Percentiles rank a stretch among this genome's conserved stretches.
phyloP scores from a whole-genome alignment of 345 rosid genomes.

The rapeseed (Brassica napus) region DNA sequence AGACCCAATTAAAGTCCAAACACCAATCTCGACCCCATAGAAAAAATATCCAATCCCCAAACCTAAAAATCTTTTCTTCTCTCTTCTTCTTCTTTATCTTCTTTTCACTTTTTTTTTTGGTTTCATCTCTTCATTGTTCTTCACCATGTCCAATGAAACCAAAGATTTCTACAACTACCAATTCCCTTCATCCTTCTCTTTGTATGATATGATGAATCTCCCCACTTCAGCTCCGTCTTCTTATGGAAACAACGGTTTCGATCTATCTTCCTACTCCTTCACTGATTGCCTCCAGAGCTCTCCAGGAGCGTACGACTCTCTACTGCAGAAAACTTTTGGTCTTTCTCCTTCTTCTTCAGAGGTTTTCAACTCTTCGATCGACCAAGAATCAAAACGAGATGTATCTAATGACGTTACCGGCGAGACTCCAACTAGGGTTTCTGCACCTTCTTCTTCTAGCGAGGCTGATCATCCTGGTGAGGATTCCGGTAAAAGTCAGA shows the following conservation, averaged over 20 bases:
- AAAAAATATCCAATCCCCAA: conserved; percentile 34
- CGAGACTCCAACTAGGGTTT: conserved; percentile 49
- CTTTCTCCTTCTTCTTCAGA: conserved; percentile 53
- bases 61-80: conserved; percentile 23
- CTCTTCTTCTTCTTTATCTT: conserved; percentile 28
- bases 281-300: conserved; percentile 60
- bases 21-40: conserved; percentile 31
- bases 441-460: conserved; percentile 61
- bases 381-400: conserved; percentile 41
- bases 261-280: conserved; percentile 52
- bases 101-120: not conserved
- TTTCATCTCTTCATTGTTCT: conserved; percentile 21
- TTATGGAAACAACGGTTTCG: conserved; percentile 37
- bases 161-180: conserved; percentile 55
- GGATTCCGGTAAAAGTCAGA: conserved; percentile 50
- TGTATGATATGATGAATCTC: conserved; percentile 37
- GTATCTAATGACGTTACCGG: conserved; percentile 25
- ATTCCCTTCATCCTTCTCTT: conserved; percentile 34
- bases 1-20: conserved; percentile 40
- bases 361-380: conserved; percentile 47
- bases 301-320: conserved; percentile 51
- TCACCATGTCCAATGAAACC: conserved; percentile 70
- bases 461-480: conserved; percentile 67
- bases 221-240: conserved; percentile 21
- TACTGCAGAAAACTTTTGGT: conserved; percentile 53